Conservation (phyloP, 2,329 filamentous ascomycete species). For the Fusarium mundagurra region DNA sequence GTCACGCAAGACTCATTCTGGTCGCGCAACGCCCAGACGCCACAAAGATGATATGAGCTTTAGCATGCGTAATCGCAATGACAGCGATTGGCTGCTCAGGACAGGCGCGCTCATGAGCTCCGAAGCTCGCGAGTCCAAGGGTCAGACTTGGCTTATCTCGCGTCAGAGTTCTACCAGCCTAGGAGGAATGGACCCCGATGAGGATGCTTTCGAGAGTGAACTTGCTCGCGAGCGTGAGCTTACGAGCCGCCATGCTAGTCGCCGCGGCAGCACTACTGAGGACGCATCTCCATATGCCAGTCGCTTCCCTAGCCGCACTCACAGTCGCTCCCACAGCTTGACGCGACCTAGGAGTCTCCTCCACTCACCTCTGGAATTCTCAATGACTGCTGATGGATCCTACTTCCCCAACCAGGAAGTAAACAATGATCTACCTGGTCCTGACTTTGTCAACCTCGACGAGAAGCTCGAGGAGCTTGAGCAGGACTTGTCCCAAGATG, state of each 20-base stretch:
- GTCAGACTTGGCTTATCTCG: slow-evolving; percentile 74
- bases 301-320: slow-evolving; percentile 58
- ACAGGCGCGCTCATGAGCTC: slow-evolving; percentile 70
- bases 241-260: slow-evolving; percentile 58
- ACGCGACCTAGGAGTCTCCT: slow-evolving; percentile 51
- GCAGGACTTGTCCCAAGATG: slow-evolving; percentile 60
- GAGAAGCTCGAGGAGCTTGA: slow-evolving; percentile 67
- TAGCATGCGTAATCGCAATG: slow-evolving; percentile 52
- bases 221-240: slow-evolving; percentile 61
- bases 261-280: slow-evolving; percentile 56
- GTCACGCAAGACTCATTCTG: slow-evolving; percentile 40
- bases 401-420: slow-evolving; percentile 37
- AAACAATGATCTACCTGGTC: slow-evolving; percentile 57
- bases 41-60: slow-evolving; percentile 44
- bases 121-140: slow-evolving; percentile 73
- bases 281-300: slow-evolving; percentile 52
- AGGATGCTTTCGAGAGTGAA: slow-evolving; percentile 63
- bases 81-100: slow-evolving; percentile 73
- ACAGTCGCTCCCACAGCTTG: slow-evolving; percentile 50
- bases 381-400: slow-evolving; percentile 39
- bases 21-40: slow-evolving; percentile 50
- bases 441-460: slow-evolving; percentile 72
- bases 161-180: slow-evolving; percentile 72
- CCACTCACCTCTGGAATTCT: slow-evolving; percentile 56
- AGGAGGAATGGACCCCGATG: slow-evolving; percentile 61